Conservation (phyloP, 805 yeast species). For the Schwanniomyces occidentalis region DNA sequence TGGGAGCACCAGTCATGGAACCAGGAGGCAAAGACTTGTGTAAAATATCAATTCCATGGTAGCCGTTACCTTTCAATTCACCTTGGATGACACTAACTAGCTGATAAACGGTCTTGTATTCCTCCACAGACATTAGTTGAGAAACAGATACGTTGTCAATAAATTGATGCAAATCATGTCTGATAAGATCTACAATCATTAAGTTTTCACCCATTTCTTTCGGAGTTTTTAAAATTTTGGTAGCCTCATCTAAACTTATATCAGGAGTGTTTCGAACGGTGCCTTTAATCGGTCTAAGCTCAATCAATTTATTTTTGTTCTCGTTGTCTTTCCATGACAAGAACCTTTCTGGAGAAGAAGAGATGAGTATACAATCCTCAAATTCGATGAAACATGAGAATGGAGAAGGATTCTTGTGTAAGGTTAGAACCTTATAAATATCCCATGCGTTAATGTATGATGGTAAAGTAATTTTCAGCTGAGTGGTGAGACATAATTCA, state of each 20-base stretch:
- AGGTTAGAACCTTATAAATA: constrained; percentile 69
- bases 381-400: constrained; percentile 80
- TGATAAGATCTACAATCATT: constrained; percentile 93
- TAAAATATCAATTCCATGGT: constrained; percentile 76
- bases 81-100: constrained; percentile 89
- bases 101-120: constrained; percentile 87
- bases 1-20: constrained; percentile 99
- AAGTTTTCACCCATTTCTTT: constrained; percentile 95
- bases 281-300: constrained; percentile 94
- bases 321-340: constrained; percentile 64
- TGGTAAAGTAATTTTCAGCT: constrained; percentile 60
- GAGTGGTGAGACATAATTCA: constrained; percentile 87
- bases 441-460: constrained; percentile 64
- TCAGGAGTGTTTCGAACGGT: constrained; percentile 71
- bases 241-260: constrained; percentile 59
- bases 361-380: constrained; percentile 61
- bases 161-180: constrained; percentile 82
- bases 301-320: constrained; percentile 45
- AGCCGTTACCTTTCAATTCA: constrained; percentile 33
- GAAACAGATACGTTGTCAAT: constrained; percentile 67
- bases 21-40: constrained; percentile 91
- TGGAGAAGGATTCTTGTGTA: constrained; percentile 82
- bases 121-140: constrained; percentile 88
- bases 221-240: constrained; percentile 67
- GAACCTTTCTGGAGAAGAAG: constrained; percentile 95